Evolutionary conservation across 2,329 filamentous ascomycete genomes (phyloP).

Genomic region (Hypoxylon sp.): DNA sequence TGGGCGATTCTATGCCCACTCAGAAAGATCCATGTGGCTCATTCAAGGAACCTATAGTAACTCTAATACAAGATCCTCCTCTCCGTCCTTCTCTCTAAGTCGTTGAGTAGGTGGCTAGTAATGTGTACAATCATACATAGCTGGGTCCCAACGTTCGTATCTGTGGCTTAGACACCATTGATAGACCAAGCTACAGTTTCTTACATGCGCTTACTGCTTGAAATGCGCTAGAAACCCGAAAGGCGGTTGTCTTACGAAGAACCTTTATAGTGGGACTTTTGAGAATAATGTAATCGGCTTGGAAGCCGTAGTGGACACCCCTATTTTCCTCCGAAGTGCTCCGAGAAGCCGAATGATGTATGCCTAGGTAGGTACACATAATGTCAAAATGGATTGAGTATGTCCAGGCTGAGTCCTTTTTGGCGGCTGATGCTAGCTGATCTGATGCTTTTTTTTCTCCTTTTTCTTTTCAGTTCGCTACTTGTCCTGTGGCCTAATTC

Average conservation of each 20-base stretch:
- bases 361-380: background rate
- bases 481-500: background rate
- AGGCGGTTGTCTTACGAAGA: background rate
- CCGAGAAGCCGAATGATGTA: background rate
- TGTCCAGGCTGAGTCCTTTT: background rate
- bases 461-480: too few species aligned
- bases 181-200: background rate
- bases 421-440: conserved; percentile 2
- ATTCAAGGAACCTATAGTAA: background rate
- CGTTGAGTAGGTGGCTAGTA: background rate
- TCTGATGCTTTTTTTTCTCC: background rate
- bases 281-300: background rate
- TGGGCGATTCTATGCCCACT: too few species aligned
- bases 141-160: background rate
- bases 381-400: background rate
- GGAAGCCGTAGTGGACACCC: background rate
- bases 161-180: background rate
- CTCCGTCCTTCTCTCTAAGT: background rate
- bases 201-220: background rate
- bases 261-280: background rate
- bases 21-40: too few species aligned
- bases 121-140: background rate
- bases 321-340: background rate
- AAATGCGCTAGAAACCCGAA: background rate
- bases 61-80: background rate